These are phyloP conservation scores for Scleroderma citrinum DNA, from an alignment of 768 basidiomycete genomes.

Conservation along the genomic window DNA sequence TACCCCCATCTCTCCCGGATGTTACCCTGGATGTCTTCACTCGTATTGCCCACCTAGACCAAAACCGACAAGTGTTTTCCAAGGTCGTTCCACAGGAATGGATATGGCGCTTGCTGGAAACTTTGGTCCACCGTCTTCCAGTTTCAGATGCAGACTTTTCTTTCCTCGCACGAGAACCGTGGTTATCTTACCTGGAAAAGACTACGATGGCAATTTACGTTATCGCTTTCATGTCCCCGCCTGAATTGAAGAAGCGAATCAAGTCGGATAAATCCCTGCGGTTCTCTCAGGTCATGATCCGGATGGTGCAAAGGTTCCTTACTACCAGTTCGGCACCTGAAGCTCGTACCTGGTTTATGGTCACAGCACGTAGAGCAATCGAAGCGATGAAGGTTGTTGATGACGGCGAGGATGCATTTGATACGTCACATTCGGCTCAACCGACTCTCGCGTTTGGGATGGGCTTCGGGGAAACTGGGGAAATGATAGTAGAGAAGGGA, in stretches of 20 bases:
- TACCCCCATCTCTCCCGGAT: constrained; percentile 60
- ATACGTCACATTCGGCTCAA: constrained; percentile 51
- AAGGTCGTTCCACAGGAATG: constrained; percentile 50
- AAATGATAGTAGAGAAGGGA: constrained; percentile 60
- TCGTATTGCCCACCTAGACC: constrained; percentile 69
- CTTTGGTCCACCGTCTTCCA: constrained; percentile 81
- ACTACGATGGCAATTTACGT: constrained; percentile 79
- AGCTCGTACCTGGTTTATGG: constrained; percentile 44
- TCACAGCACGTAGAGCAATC: constrained; percentile 59
- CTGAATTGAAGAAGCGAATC: constrained; percentile 63
- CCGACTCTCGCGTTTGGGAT: constrained; percentile 77
- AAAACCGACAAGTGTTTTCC: constrained; percentile 70
- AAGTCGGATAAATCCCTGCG: constrained; percentile 62
- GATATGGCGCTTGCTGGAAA: constrained; percentile 58
- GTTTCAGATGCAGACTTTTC: constrained; percentile 70
- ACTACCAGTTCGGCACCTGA: constrained; percentile 42
- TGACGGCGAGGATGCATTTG: constrained; percentile 68
- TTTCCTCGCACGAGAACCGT: constrained; percentile 54
- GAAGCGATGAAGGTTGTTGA: constrained; percentile 79
- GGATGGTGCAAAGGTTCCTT: constrained; percentile 64
- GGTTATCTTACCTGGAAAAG: constrained; percentile 79
- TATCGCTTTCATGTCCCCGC: constrained; percentile 76
- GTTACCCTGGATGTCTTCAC: constrained; percentile 82
- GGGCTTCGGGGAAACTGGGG: constrained; percentile 73
- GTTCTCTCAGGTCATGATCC: constrained; percentile 63